Evolutionary conservation across 202 grass and related monocot genomes (phyloP), one percentile per base, ranked within the genome.

Genomic region (Saccharum hybrid): DNA sequence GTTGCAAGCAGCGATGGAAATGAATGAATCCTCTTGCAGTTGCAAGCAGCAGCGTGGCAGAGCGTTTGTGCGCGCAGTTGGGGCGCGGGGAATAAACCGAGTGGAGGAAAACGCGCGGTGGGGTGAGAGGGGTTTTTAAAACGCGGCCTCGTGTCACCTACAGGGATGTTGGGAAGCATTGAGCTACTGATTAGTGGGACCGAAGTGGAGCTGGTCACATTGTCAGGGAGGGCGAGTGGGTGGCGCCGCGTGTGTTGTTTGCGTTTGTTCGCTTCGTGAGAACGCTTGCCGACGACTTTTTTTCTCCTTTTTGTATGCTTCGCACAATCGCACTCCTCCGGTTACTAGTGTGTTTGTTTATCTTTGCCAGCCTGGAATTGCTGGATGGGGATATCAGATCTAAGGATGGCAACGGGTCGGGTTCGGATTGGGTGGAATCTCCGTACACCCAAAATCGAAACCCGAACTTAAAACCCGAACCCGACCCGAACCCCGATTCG

Each of bases 281-380:
- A 79, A 79, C 61, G 21, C 79, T 69, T 86, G 83, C 88, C 88
- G 83, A 89, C 78, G 77, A 81, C 63, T 54, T 79, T 12, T n/a
- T 37, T 10, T 5, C 6, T 19, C 15, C 11, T 59, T 12, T 5
- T 51, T 79, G 42, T 14, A 51, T 54, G 77, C 45, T 52, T 68
- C 31, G 16, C 26, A 26, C 26, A 26, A 26, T 26, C 26, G 26
- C 26, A 3, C 9, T 33, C 18, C 10, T 41, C 45, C 45, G 42
- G 11, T 45, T 14, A 12, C 11, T 46, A 1, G 10, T 21, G 2
- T 14, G 71, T 46, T 3, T 13, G 21, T 66, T 21, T 46, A 26
- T 69, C 59, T 22, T 45, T 48, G 81, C 61, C 28, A 43, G 28
- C 34, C 80, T 83, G 86, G 78, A 88, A 14, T 26, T 22, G 70